These are phyloP conservation scores for Quercus parvula DNA, from an alignment of 306 rosid species.

Conservation along the genomic window DNA sequence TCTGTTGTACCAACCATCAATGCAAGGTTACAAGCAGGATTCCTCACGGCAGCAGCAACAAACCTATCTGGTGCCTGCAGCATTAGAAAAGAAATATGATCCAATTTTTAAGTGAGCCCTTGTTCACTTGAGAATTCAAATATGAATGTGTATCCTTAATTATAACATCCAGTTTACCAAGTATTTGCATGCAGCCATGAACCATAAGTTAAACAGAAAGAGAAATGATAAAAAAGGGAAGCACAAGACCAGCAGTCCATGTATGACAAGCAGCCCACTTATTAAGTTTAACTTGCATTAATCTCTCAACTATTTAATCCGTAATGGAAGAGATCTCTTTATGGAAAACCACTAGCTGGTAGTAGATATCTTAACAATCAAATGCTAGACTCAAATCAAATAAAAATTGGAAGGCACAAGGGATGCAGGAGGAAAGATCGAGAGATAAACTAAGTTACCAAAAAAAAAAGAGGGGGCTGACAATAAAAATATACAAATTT, in stretches of 20 bases:
- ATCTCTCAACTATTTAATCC: neutral
- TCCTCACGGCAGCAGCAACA: conserved; percentile 64
- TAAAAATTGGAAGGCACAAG: neutral
- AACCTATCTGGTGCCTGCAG: conserved; percentile 77
- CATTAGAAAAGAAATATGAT: conserved; percentile 20
- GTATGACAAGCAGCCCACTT: neutral
- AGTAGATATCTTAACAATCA: neutral
- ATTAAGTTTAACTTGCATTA: neutral
- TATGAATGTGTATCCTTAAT: neutral
- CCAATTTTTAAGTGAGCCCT: neutral
- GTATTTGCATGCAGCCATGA: neutral
- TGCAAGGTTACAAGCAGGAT: conserved; percentile 75
- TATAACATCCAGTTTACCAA: neutral
- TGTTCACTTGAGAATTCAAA: neutral
- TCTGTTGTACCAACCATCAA: conserved; percentile 81
- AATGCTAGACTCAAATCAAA: neutral
- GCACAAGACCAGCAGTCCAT: neutral
- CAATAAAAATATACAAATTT: neutral
- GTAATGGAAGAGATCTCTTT: neutral
- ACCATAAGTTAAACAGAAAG: neutral
- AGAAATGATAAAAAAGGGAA: neutral
- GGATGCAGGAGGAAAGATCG: neutral
- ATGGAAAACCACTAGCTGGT: neutral
- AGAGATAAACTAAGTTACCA: neutral
- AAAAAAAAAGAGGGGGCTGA: neutral